Percentiles rank a stretch among this genome's conserved stretches.
Evolutionary conservation across 441 rosid genomes (phyloP).

Genomic region (Pelargonium fulgidum): DNA sequence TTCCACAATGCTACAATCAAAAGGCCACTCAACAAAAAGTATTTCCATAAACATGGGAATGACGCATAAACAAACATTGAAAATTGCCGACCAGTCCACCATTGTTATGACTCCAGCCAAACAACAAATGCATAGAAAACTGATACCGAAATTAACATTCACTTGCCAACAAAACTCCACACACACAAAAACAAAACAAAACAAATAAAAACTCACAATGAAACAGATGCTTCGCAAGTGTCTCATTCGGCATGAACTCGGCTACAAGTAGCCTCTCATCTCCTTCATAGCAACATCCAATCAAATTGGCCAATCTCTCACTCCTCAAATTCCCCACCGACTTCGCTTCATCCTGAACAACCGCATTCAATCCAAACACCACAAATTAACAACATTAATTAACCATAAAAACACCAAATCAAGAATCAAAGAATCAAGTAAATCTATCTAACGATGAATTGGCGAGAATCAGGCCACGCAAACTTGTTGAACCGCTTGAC

Average conservation of each 20-base stretch:
- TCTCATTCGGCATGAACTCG: constrained; percentile 67
- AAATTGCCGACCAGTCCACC: background rate
- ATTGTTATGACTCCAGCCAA: too few relatives aligned
- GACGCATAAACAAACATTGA: background rate
- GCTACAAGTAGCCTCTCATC: constrained; percentile 68
- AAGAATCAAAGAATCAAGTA: too few relatives aligned
- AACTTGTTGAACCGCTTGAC: constrained; percentile 59
- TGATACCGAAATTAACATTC: background rate
- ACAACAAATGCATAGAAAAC: background rate
- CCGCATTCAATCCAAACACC: background rate
- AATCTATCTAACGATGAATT: constrained; percentile 38
- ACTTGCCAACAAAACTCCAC: background rate
- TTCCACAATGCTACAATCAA: background rate
- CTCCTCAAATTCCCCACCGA: constrained; percentile 58
- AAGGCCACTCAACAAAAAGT: too few relatives aligned
- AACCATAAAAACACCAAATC: background rate
- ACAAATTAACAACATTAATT: background rate
- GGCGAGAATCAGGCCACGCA: constrained; percentile 73
- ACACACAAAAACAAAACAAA: background rate
- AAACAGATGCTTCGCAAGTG: constrained; percentile 68
- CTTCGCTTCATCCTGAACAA: constrained; percentile 35
- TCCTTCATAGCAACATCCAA: constrained; percentile 68
- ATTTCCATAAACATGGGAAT: too few relatives aligned
- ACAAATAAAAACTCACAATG: constrained; percentile 34
- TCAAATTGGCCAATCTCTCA: constrained; percentile 52